phyloP scores from a whole-genome alignment of 1,284 basidiomycete genomes.

The Trichosporon ovoides region DNA sequence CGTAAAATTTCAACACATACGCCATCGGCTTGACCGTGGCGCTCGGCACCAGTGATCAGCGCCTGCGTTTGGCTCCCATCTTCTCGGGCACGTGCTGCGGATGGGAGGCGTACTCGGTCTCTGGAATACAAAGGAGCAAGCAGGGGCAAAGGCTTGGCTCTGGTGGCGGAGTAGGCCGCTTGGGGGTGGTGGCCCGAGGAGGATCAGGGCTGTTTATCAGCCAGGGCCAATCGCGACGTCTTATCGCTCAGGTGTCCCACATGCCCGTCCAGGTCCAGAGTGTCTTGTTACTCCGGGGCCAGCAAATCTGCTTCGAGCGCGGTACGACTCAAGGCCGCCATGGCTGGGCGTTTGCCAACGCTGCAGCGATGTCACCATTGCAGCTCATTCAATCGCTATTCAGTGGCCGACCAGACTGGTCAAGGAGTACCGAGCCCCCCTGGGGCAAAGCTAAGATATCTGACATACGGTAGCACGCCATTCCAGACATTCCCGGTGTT shows the following conservation, averaged over 20 bases:
- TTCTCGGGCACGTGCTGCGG: too few species aligned
- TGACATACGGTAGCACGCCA: background rate
- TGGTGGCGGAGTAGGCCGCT: too few species aligned
- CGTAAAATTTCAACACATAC: too few species aligned
- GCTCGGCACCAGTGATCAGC: too few species aligned
- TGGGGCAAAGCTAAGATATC: background rate
- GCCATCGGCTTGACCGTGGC: too few species aligned
- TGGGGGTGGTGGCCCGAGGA: too few species aligned
- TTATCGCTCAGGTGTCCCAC: background rate
- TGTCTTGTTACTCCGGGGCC: background rate
- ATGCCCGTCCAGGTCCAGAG: background rate
- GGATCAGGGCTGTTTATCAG: background rate
- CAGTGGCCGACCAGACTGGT: background rate
- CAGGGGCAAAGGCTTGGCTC: too few species aligned
- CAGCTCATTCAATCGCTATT: background rate
- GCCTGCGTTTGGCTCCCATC: too few species aligned
- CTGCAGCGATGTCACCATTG: background rate
- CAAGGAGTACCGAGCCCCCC: background rate
- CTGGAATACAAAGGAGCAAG: too few species aligned
- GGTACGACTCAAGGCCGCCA: background rate
- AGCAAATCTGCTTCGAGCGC: background rate
- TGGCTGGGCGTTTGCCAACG: slow-evolving; percentile 1
- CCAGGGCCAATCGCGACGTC: background rate
- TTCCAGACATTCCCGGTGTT: background rate
- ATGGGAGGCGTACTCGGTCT: too few species aligned